phyloP scores from a whole-genome alignment of 179 eudicot genomes.

The Nepenthes alata region DNA sequence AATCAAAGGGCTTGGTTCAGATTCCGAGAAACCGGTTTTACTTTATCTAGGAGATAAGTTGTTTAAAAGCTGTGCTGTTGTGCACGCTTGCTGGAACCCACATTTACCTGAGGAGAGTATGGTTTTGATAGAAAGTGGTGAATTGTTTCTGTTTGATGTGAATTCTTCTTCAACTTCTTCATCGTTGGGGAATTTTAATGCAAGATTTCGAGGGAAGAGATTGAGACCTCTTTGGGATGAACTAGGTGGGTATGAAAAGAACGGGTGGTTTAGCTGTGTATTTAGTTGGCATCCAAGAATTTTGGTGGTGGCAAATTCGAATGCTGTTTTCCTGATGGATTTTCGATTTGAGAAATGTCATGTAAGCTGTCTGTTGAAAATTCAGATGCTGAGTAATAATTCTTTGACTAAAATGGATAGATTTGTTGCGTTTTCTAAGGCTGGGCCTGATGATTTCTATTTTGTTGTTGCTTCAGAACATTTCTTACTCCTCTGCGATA shows the following conservation, averaged over 20 bases:
- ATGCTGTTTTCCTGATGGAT: conserved; percentile 57
- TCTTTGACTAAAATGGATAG: conserved; percentile 22
- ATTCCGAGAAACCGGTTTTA: conserved; percentile 9
- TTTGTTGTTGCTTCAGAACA: conserved; percentile 41
- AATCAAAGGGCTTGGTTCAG: conserved; percentile 10
- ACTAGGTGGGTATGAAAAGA: conserved; percentile 8
- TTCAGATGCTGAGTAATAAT: conserved; percentile 17
- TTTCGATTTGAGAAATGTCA: conserved; percentile 30
- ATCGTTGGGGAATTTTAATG: not conserved
- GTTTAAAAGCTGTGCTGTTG: conserved; percentile 27
- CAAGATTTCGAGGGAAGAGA: conserved; percentile 24
- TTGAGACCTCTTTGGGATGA: conserved; percentile 35
- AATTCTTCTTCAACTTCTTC: conserved; percentile 10
- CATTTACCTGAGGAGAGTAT: conserved; percentile 42
- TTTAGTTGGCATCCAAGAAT: conserved; percentile 77
- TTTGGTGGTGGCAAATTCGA: conserved; percentile 44
- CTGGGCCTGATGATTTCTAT: conserved; percentile 40
- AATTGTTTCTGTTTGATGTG: conserved; percentile 38
- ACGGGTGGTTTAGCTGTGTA: conserved; percentile 71
- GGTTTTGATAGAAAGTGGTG: conserved; percentile 40
- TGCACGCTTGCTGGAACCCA: conserved; percentile 49
- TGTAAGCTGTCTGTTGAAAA: conserved; percentile 37
- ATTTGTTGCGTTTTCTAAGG: conserved; percentile 48
- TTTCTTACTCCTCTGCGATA: conserved; percentile 56
- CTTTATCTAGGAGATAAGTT: conserved; percentile 19